Evolutionary conservation across 1,284 basidiomycete species (phyloP).

Genomic region (Thelephora terrestris): DNA sequence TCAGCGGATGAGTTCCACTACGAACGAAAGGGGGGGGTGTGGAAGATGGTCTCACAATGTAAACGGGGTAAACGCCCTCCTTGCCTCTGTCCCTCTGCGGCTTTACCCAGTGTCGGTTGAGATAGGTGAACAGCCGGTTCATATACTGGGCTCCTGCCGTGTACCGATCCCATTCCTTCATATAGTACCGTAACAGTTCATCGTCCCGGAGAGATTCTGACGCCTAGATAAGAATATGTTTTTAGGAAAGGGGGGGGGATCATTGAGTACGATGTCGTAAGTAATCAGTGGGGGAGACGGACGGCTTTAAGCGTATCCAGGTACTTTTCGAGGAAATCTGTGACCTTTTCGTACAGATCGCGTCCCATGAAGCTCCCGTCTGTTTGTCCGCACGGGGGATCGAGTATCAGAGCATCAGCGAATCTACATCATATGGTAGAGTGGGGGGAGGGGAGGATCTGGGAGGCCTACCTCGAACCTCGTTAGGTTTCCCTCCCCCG

Average conservation of each 20-base stretch:
- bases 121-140: slow-evolving; percentile 91
- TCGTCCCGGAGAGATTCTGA: slow-evolving; percentile 79
- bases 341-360: slow-evolving; percentile 87
- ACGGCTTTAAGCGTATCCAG: slow-evolving; percentile 59
- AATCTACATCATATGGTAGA: no score
- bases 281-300: slow-evolving; percentile 27
- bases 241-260: no score
- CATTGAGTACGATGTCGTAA: slow-evolving; percentile 8
- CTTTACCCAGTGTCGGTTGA: slow-evolving; percentile 99
- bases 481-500: slow-evolving; percentile 39
- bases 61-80: slow-evolving; percentile 91
- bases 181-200: slow-evolving; percentile 86
- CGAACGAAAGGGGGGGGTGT: background rate
- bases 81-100: slow-evolving; percentile 96
- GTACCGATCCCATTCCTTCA: slow-evolving; percentile 91
- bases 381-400: no score
- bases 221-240: slow-evolving; percentile 40
- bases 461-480: slow-evolving; percentile 16
- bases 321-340: slow-evolving; percentile 76
- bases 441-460: background rate
- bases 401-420: no score
- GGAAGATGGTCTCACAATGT: slow-evolving; percentile 61
- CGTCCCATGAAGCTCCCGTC: slow-evolving; percentile 93
- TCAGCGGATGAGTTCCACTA: background rate
- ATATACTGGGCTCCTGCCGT: slow-evolving; percentile 95